Evolutionary conservation across 2,329 filamentous ascomycete genomes (phyloP).

Genomic region (Venturia asperata): DNA sequence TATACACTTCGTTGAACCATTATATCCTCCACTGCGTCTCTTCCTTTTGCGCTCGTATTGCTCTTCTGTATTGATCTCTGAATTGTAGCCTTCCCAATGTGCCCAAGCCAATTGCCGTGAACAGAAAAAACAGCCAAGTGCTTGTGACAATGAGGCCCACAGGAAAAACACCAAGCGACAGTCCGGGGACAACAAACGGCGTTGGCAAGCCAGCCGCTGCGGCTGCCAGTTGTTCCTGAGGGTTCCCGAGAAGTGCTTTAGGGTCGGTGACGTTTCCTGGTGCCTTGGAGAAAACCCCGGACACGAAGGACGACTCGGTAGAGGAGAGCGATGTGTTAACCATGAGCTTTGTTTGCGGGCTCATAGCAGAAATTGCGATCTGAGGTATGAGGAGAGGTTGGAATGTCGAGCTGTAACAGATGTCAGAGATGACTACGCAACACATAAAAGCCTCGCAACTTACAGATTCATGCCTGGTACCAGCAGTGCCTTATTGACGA

Average conservation of each 20-base stretch:
- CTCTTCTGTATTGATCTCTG: constrained; percentile 54
- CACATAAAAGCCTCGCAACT: constrained; percentile 30
- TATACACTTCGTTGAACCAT: constrained; percentile 1
- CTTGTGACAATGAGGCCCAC: constrained; percentile 60
- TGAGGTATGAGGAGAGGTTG: constrained; percentile 59
- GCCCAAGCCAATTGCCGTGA: constrained; percentile 54
- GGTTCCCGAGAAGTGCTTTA: constrained; percentile 21
- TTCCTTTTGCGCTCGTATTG: constrained; percentile 28
- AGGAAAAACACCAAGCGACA: constrained; percentile 61
- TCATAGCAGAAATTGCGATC: constrained; percentile 58
- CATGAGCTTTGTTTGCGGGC: constrained; percentile 40
- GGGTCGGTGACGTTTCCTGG: constrained; percentile 32
- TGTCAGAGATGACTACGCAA: neutral
- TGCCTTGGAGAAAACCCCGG: constrained; percentile 59
- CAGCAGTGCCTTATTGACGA: constrained; percentile 55
- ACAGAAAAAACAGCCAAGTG: constrained; percentile 53
- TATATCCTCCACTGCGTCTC: constrained; percentile 16
- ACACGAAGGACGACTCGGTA: constrained; percentile 64
- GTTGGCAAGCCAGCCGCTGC: constrained; percentile 34
- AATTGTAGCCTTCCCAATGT: constrained; percentile 61
- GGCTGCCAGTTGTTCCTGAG: constrained; percentile 36
- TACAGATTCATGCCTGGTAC: constrained; percentile 53
- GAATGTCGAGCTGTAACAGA: constrained; percentile 29
- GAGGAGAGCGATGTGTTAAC: constrained; percentile 60
- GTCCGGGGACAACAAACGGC: constrained; percentile 63